Conservation (phyloP, 2,329 filamentous ascomycete species). For the Alternaria panax region DNA sequence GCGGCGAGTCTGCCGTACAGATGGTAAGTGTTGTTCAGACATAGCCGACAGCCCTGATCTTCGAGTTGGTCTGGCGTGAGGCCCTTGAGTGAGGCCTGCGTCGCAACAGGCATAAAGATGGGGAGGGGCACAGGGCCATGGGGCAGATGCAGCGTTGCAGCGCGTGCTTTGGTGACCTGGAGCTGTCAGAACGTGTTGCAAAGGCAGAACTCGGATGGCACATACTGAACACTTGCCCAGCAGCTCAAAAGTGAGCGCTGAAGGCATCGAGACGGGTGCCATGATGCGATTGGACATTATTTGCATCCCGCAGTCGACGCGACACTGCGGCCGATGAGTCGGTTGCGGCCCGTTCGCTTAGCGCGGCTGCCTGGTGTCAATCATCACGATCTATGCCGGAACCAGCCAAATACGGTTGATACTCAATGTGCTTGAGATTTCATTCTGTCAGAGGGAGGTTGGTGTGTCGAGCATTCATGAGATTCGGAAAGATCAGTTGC, state of each 20-base stretch:
- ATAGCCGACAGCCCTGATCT: slow-evolving; percentile 85
- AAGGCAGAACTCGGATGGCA: neutral
- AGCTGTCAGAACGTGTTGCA: slow-evolving; percentile 6
- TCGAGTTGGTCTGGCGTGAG: slow-evolving; percentile 91
- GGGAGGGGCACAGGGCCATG: slow-evolving; percentile 91
- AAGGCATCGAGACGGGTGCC: slow-evolving; percentile 45
- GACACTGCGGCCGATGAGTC: neutral
- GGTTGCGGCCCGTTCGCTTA: slow-evolving; percentile 7
- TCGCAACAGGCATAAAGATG: slow-evolving; percentile 98
- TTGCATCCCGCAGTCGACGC: neutral
- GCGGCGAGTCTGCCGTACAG: slow-evolving; percentile 54
- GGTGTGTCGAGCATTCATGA: neutral
- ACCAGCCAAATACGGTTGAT: neutral
- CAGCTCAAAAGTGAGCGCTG: slow-evolving; percentile 49
- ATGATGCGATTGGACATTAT: slow-evolving; percentile 26
- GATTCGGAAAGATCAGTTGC: neutral
- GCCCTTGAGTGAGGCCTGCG: slow-evolving; percentile 93
- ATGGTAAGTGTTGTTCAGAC: slow-evolving; percentile 98
- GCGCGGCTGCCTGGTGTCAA: neutral
- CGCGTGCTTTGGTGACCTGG: slow-evolving; percentile 92
- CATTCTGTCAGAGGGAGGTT: neutral
- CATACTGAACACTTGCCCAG: slow-evolving; percentile 50
- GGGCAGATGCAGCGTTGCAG: slow-evolving; percentile 84
- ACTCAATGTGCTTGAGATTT: neutral
- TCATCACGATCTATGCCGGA: neutral